These are phyloP conservation scores for Verticillium nonalfalfae DNA, from an alignment of 2,329 filamentous ascomycete genomes.

Conservation along the genomic window DNA sequence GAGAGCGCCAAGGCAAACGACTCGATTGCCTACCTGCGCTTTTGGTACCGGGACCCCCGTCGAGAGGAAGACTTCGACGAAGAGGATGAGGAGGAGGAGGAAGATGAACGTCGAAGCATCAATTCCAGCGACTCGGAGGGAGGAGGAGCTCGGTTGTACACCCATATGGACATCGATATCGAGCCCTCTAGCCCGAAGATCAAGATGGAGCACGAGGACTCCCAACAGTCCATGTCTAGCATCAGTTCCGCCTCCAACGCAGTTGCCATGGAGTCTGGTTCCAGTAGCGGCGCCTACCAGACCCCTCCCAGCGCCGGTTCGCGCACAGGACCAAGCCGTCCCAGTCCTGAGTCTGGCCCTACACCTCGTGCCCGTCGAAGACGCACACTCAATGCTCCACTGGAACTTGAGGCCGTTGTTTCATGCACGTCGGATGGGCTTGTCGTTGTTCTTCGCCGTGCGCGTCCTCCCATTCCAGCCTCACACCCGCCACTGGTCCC, in stretches of 20 bases:
- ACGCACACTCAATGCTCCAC: slow-evolving; percentile 9
- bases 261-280: not conserved
- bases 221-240: not conserved
- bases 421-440: slow-evolving; percentile 86
- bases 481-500: slow-evolving; percentile 41
- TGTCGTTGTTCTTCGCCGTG: slow-evolving; percentile 72
- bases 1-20: slow-evolving; percentile 87
- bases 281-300: not conserved
- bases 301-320: not conserved
- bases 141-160: slow-evolving; percentile 38
- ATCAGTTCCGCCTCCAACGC: not conserved
- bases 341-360: slow-evolving; percentile 11
- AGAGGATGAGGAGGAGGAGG: slow-evolving; percentile 32
- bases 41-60: slow-evolving; percentile 74
- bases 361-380: slow-evolving; percentile 16
- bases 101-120: slow-evolving; percentile 29
- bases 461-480: slow-evolving; percentile 62
- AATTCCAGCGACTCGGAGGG: slow-evolving; percentile 32
- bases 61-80: slow-evolving; percentile 43
- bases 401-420: slow-evolving; percentile 84
- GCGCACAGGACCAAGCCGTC: not conserved
- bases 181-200: slow-evolving; percentile 21
- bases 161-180: slow-evolving; percentile 33
- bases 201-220: slow-evolving; percentile 24
- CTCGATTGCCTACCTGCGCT: slow-evolving; percentile 83